phyloP scores from a whole-genome alignment of 495 filamentous ascomycete species.

The Hyaloscypha variabilis region DNA sequence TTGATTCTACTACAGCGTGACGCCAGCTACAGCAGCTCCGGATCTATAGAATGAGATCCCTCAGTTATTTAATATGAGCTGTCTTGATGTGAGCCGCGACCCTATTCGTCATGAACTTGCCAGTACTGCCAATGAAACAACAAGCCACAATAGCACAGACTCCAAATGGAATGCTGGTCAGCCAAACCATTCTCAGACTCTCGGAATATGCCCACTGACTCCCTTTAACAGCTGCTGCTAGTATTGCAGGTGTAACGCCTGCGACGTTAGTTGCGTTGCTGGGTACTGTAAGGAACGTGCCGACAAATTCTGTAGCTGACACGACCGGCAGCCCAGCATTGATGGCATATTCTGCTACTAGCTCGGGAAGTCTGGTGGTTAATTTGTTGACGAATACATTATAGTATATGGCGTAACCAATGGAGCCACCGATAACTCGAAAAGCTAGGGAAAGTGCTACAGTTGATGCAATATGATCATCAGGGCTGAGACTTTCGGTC shows the following conservation, averaged over 20 bases:
- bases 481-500: constrained; percentile 71
- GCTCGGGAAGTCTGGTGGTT: constrained; percentile 3
- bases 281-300: constrained; percentile 57
- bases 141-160: constrained; percentile 60
- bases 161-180: constrained; percentile 69
- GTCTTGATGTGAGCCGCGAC: constrained; percentile 50
- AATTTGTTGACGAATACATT: constrained; percentile 67
- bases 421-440: constrained; percentile 69
- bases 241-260: constrained; percentile 57
- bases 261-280: constrained; percentile 52
- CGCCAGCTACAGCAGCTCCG: too few species aligned
- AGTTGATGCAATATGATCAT: constrained; percentile 73
- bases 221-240: constrained; percentile 55
- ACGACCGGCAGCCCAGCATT: constrained; percentile 60
- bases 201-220: constrained; percentile 60
- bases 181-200: constrained; percentile 67
- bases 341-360: constrained; percentile 52
- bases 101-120: constrained; percentile 66
- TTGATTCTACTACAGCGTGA: too few species aligned
- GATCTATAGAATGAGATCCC: too few species aligned
- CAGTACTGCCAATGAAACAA: constrained; percentile 63
- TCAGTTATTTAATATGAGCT: too few species aligned
- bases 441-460: constrained; percentile 72
- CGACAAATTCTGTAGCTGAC: constrained; percentile 38
- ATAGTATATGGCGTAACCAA: constrained; percentile 77